Conservation (phyloP, 495 filamentous ascomycete genomes). For the Penicillium bovifimosum region DNA sequence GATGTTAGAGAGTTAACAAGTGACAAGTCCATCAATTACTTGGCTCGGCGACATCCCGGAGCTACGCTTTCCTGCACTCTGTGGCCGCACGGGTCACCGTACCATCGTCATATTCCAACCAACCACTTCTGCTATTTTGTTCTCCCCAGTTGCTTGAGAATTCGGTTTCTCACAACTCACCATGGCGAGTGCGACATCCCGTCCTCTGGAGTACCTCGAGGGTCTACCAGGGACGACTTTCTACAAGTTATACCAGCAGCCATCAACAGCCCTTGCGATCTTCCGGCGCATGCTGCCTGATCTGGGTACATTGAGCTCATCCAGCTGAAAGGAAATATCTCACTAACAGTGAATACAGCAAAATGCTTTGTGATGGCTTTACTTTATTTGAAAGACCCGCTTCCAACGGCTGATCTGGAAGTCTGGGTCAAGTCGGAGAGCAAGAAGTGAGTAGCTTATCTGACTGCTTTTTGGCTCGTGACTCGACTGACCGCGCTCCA, state of each 20-base stretch:
- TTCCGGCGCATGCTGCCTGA: constrained; percentile 96
- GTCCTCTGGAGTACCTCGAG: constrained; percentile 80
- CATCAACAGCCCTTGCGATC: constrained; percentile 89
- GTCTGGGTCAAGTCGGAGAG: constrained; percentile 73
- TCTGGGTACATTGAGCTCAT: constrained; percentile 54
- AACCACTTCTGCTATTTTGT: constrained; percentile 12
- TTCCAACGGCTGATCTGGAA: constrained; percentile 72
- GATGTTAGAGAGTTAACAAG: background rate
- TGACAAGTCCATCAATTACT: constrained; percentile 1
- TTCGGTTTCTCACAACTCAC: constrained; percentile 25
- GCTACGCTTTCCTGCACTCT: constrained; percentile 33
- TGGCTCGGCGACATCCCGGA: constrained; percentile 24
- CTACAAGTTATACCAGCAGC: constrained; percentile 86
- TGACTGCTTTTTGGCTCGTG: constrained; percentile 1
- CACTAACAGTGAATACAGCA: constrained; percentile 50
- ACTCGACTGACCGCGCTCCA: constrained; percentile 1
- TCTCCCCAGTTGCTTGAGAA: constrained; percentile 26
- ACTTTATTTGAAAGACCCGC: constrained; percentile 74
- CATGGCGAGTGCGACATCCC: constrained; percentile 66
- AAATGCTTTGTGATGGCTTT: constrained; percentile 94
- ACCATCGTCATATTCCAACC: constrained; percentile 11
- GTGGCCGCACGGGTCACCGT: constrained; percentile 31
- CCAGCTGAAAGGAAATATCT: background rate
- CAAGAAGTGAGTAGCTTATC: constrained; percentile 46
- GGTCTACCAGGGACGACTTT: constrained; percentile 83